Evolutionary conservation across 495 filamentous ascomycete genomes (phyloP).

Genomic region (Terfezia claveryi): DNA sequence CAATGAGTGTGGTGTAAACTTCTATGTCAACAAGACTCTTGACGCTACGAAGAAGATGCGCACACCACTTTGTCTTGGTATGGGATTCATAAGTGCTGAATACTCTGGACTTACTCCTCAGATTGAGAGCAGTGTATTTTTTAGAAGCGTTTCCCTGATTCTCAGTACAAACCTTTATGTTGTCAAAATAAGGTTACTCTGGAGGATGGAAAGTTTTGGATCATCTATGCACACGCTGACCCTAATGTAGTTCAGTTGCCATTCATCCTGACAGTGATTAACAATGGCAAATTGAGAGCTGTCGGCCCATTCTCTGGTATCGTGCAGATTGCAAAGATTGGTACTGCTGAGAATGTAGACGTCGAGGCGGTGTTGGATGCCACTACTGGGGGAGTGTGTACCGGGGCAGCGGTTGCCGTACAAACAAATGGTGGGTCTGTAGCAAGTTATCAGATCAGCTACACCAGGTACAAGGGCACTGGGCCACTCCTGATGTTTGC

Average conservation of each 20-base stretch:
- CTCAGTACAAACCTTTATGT: background rate
- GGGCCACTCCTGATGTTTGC: constrained; percentile 59
- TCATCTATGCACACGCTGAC: background rate
- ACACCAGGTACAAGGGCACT: constrained; percentile 42
- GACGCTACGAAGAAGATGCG: background rate
- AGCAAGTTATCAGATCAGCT: constrained; percentile 53
- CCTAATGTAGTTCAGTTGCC: background rate
- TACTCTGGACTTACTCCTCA: constrained; percentile 40
- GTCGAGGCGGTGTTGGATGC: constrained; percentile 51
- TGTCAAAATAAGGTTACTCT: background rate
- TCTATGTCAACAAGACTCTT: background rate
- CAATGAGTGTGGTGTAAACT: background rate
- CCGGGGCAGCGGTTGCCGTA: constrained; percentile 38
- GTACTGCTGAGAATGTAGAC: constrained; percentile 22
- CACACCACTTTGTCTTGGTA: constrained; percentile 26
- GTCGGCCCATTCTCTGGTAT: constrained; percentile 33
- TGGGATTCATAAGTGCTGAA: constrained; percentile 56
- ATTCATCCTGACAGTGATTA: background rate
- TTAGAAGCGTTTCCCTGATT: background rate
- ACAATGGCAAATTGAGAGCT: constrained; percentile 3
- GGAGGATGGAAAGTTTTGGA: background rate
- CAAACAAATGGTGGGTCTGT: constrained; percentile 27
- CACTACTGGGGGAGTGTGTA: constrained; percentile 52
- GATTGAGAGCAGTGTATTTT: background rate
- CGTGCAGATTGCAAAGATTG: constrained; percentile 56